Conservation (phyloP, 78 protist species). For the Thecamonas trahens region DNA sequence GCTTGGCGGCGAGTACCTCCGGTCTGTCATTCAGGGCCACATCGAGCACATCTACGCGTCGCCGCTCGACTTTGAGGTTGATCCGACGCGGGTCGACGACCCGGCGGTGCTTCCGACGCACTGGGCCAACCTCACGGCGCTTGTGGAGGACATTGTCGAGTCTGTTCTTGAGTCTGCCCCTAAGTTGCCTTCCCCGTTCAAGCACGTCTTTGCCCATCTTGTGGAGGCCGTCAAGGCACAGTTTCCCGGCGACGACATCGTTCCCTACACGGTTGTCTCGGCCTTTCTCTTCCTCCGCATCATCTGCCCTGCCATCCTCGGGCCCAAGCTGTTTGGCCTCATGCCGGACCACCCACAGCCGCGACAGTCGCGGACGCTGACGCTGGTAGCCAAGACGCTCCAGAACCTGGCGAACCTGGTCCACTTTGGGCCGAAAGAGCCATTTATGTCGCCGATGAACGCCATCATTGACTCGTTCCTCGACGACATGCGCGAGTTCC, state of each 20-base stretch:
- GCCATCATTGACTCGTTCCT: conserved; percentile 28
- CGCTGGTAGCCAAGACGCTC: conserved; percentile 67
- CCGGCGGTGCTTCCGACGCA: conserved; percentile 33
- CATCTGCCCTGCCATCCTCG: conserved; percentile 70
- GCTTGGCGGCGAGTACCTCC: no score
- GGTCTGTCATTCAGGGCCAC: no score
- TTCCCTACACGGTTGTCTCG: conserved; percentile 44
- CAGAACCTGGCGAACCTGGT: conserved; percentile 70
- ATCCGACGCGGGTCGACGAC: conserved; percentile 46
- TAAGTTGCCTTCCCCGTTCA: neutral
- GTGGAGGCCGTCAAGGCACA: neutral
- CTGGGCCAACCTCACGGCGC: conserved; percentile 8
- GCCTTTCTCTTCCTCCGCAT: conserved; percentile 71
- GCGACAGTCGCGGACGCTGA: conserved; percentile 65
- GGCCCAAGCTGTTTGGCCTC: conserved; percentile 66
- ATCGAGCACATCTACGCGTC: no score
- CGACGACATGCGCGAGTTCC: conserved; percentile 28
- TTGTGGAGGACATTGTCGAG: neutral
- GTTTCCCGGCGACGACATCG: conserved; percentile 6
- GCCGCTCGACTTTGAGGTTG: no score
- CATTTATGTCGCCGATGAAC: conserved; percentile 54
- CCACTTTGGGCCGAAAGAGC: conserved; percentile 48
- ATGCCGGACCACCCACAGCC: no score
- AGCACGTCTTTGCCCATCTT: neutral
- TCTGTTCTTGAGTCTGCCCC: neutral